Evolutionary conservation across 1,139 yeast genomes (phyloP), one percentile per base, ranked within the genome.

Genomic region (Hansenula anomala): DNA sequence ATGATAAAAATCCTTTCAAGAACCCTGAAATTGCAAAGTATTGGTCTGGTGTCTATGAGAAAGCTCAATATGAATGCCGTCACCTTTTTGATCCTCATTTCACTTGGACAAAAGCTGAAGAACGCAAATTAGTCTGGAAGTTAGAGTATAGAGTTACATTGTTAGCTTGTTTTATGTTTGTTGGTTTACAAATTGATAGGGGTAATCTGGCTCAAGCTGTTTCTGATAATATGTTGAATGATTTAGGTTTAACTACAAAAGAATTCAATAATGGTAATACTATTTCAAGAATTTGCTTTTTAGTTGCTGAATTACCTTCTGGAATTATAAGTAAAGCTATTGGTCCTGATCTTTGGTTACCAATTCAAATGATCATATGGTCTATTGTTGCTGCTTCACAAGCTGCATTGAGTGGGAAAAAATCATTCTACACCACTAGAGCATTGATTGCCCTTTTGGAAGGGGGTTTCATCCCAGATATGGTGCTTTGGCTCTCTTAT

Each of bases 381-480:
- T 70, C 76, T 34, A 40, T 72, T 30, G 74, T 75, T 1, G 69
- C 78, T 3, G 59, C 69, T 36, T 48, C 59, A 13, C 81, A 75
- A 49, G 63, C 66, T 28, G 62, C 63, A 14, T 48, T 76, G 36
- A 55, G 49, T 11, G 60, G 60, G 34, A 63, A 57, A 38, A 53
- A 60, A 3, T 56, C 66, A 0, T 76, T 66, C 47, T 65, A 57
- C 35, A 58, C 63, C 8, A 62, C 72, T 9, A 60, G 80, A 36
- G 69, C 63, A 2, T 55, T 75, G 15, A 57, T 73, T 19, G 80
- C 79, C 4, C 35, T 59, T 5, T 56, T 72, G 17, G 73, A 74
- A 48, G 79, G 80, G 20, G 80, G 80, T 0, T 75, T 75, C 40
- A 71, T 75, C 34, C 73, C 78, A 3, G 79, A 75, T 38, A 56